These are phyloP conservation scores for Arabidopsis arenosa DNA, from an alignment of 345 rosid species.

Conservation along the genomic window DNA sequence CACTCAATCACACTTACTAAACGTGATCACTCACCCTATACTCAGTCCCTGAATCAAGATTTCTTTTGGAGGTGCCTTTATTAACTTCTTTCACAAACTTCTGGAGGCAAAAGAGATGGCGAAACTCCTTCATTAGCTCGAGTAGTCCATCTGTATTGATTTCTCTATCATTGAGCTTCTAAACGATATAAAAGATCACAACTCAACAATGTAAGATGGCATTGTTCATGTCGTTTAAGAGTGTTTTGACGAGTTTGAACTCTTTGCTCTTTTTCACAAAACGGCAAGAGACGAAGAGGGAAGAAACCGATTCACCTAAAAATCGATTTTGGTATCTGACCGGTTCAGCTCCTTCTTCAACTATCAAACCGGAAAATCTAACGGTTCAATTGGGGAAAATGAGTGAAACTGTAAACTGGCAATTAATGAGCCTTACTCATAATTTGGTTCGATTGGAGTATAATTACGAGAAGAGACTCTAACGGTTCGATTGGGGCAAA, in stretches of 20 bases:
- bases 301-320: too few relatives aligned
- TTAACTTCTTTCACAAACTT: background rate
- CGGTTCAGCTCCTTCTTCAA: too few relatives aligned
- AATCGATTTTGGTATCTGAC: too few relatives aligned
- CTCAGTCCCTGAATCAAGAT: background rate
- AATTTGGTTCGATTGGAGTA: background rate
- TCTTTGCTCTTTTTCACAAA: too few relatives aligned
- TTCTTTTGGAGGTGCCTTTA: too few relatives aligned
- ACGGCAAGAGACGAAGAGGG: too few relatives aligned
- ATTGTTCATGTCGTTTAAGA: background rate
- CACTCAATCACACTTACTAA: background rate
- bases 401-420: background rate
- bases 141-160: background rate
- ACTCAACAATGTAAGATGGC: background rate
- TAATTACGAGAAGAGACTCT: background rate
- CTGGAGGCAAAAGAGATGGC: background rate
- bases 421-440: background rate
- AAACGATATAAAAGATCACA: background rate
- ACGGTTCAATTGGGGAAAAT: background rate
- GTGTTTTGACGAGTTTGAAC: too few relatives aligned
- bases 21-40: background rate
- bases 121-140: background rate
- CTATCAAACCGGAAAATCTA: background rate
- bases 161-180: background rate
- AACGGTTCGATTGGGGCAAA: conserved; percentile 3